Base-by-base conservation (phyloP, 768 basidiomycete species). In the Boletus coccyginus region DNA sequence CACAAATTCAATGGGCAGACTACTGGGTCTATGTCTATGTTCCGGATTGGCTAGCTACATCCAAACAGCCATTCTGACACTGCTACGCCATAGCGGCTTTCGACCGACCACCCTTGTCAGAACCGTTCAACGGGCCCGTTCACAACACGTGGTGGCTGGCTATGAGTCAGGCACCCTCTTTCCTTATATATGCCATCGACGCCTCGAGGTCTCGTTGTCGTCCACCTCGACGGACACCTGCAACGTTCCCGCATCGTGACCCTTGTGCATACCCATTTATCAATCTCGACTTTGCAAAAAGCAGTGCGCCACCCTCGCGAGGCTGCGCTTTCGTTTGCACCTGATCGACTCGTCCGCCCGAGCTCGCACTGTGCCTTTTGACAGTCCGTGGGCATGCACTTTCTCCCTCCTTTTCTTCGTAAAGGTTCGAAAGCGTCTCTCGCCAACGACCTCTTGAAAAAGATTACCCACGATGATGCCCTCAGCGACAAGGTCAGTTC, bases 361-460 rank as follows among this genome's bases (percentile, higher is more conserved):
- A 42, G 40, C 41, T 21, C 17, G 35, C 33, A 31, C 17, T 10
- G 42, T 27, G 61, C 36, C 48, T 17, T 48, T 29, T 13, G 29
- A 51, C 46, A 54, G 12, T 29, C 21, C 32, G 27, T 45, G 59
- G 59, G 62, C 44, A 67, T 67, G 66, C 67, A 57, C 62, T 55
- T 67, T 53, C 59, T 68, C 14, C 65, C 67, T 4, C 55, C 65
- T 17, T 67, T 69, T 40, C 59, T 67, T 40, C 67, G 67, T 17
- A 69, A 67, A 52, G 65, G 64, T 46, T 59, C 67, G 9, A 69
- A 64, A 57, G 49, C 62, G 3, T 62, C 52, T 12, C 58, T 68
- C 52, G 21, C 62, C 58, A 59, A 52, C 43, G 56, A 67, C 55
- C 65, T 68, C 49, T 55, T 68, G 50, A 68, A 62, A 39, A 60